Base-by-base conservation (phyloP, 2,329 filamentous ascomycete species). In the Aquanectria penicillioides region DNA sequence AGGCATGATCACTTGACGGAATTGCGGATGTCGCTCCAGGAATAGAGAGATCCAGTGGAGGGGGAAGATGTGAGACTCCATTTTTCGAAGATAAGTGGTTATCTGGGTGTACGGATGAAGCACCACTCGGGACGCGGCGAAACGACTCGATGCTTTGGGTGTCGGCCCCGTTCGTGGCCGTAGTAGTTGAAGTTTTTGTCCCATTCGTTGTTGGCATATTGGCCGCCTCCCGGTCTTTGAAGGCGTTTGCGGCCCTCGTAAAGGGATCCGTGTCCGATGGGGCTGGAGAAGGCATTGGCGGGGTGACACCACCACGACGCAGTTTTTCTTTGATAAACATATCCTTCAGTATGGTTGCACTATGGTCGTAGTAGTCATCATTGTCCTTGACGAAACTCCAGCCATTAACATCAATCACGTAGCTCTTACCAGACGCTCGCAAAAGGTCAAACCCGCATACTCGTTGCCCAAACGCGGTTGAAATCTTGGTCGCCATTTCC, bases 371-470 rank as follows among this genome's bases (percentile, higher is more conserved):
- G 76, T 99, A 99, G 60, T 97, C 94, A 62, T 97, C 94, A 70
- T 99, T 99, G 75, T 99, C 96, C 75, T 99, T 99, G 75, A 99
- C 95, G 71, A 99, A 99, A 73, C 94, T 98, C 96, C 96, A 99
- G 11, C 95, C 95, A 74, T 99, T 99, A 68, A 99, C 95, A 70
- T 99, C 95, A 66, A 99, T 99, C 44, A 99, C 95, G 77, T 93
- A 99, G 74, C 94, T 98, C 74, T 92, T 92, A 13, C 93, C 92
- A 46, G 88, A 89, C 11, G 94, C 93, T 23, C 96, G 89, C 55
- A 99, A 82, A 59, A 99, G 83, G 74, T 99, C 95, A 70, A 99
- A 99, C 0, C 95, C 95, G 73, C 95, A 99, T 3, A 99, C 94
- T 52, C 93, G 85, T 75, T 99, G 95, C 0, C 94, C 95, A 75